These are phyloP conservation scores for Coelastrella sp. DNA, from an alignment of 139 green algal species.

Conservation along the genomic window DNA sequence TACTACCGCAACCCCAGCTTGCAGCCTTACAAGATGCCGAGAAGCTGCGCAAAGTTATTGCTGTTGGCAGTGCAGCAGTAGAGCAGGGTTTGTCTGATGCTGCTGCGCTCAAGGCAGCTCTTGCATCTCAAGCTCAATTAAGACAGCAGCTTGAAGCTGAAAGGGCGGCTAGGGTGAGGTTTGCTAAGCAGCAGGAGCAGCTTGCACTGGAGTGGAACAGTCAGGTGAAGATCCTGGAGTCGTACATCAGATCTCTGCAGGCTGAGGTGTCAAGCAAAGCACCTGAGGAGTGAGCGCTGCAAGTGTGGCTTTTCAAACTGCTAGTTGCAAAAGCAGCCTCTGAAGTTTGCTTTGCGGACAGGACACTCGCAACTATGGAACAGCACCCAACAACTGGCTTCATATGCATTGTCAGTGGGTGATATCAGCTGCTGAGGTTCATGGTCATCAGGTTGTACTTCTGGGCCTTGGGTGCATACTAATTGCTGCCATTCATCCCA, in stretches of 20 bases:
- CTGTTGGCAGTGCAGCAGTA: not conserved
- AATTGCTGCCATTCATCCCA: too few relatives aligned
- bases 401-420: too few relatives aligned
- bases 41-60: conserved; percentile 31
- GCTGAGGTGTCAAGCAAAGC: too few relatives aligned
- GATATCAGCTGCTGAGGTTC: too few relatives aligned
- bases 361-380: too few relatives aligned
- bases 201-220: conserved; percentile 58
- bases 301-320: not conserved
- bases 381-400: too few relatives aligned
- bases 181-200: conserved; percentile 66
- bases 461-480: too few relatives aligned
- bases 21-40: not conserved
- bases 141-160: conserved; percentile 28
- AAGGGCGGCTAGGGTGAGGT: conserved; percentile 39
- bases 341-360: too few relatives aligned
- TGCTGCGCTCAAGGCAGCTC: not conserved
- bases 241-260: conserved; percentile 54
- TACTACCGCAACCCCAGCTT: too few relatives aligned
- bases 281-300: too few relatives aligned
- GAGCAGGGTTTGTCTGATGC: not conserved
- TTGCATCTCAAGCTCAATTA: not conserved
- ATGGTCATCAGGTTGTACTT: too few relatives aligned
- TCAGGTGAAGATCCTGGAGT: conserved; percentile 59
- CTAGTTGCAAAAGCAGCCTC: not conserved